These are phyloP conservation scores for Chaetomium tenue DNA, from an alignment of 495 filamentous ascomycete species.

Conservation along the genomic window DNA sequence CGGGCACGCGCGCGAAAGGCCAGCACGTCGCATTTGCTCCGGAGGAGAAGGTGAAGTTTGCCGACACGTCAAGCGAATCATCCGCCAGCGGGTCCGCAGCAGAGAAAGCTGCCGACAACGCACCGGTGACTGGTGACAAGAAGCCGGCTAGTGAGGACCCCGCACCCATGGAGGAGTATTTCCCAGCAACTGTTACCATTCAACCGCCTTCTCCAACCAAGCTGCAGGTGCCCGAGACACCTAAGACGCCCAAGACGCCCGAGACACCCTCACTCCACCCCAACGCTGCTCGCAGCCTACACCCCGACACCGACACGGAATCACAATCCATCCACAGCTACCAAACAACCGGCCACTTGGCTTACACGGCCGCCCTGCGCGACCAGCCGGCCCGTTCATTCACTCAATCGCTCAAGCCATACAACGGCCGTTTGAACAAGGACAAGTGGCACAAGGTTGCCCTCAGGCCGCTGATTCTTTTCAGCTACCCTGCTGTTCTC, in stretches of 20 bases:
- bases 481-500: slow-evolving; percentile 81
- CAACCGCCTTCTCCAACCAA: neutral
- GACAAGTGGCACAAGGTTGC: slow-evolving; percentile 79
- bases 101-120: neutral
- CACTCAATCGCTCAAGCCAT: slow-evolving; percentile 65
- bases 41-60: slow-evolving; percentile 2
- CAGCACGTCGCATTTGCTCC: slow-evolving; percentile 15
- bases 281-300: neutral
- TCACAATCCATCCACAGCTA: slow-evolving; percentile 32
- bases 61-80: slow-evolving; percentile 1
- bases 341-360: slow-evolving; percentile 31
- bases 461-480: slow-evolving; percentile 78
- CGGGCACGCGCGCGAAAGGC: neutral
- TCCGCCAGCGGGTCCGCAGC: slow-evolving; percentile 1
- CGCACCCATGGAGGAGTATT: neutral
- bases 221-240: neutral
- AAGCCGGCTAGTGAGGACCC: neutral
- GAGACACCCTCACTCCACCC: neutral
- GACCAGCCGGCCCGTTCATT: slow-evolving; percentile 64
- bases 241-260: neutral
- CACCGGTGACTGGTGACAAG: neutral
- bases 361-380: slow-evolving; percentile 62
- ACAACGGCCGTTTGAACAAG: slow-evolving; percentile 70
- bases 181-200: neutral
- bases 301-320: slow-evolving; percentile 39